Conservation (phyloP, 2,329 filamentous ascomycete species). For the Colletotrichum eleusines region DNA sequence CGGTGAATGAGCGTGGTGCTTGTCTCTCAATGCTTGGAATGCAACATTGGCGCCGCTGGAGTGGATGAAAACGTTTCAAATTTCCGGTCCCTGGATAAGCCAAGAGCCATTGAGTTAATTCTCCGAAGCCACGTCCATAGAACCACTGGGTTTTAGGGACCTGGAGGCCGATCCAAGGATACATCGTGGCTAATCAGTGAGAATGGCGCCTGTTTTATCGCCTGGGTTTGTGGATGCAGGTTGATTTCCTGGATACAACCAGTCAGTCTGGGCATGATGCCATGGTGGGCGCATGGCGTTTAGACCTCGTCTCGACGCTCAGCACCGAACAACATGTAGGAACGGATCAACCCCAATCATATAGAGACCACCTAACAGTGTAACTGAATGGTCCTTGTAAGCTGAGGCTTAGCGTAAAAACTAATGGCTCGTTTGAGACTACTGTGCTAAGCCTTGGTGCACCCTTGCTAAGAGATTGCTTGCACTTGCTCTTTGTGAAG, state of each 20-base stretch:
- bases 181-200: neutral
- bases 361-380: neutral
- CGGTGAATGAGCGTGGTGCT: neutral
- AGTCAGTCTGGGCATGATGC: neutral
- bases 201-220: neutral
- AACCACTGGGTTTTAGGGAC: neutral
- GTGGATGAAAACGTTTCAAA: constrained; percentile 3
- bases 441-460: neutral
- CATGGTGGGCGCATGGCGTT: neutral
- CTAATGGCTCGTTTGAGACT: constrained; percentile 1
- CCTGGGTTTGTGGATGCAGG: neutral
- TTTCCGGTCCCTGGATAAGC: constrained; percentile 11
- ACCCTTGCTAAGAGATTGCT: neutral
- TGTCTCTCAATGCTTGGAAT: neutral
- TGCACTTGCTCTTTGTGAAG: neutral
- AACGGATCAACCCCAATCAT: constrained; percentile 13
- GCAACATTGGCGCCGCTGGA: neutral
- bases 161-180: neutral
- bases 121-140: constrained; percentile 21
- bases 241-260: neutral
- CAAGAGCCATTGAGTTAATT: constrained; percentile 36
- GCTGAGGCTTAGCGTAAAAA: neutral
- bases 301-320: neutral
- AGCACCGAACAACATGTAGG: constrained; percentile 4
- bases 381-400: neutral